Conservation (phyloP, 148 eudicot species). For the Rheum nobile region DNA sequence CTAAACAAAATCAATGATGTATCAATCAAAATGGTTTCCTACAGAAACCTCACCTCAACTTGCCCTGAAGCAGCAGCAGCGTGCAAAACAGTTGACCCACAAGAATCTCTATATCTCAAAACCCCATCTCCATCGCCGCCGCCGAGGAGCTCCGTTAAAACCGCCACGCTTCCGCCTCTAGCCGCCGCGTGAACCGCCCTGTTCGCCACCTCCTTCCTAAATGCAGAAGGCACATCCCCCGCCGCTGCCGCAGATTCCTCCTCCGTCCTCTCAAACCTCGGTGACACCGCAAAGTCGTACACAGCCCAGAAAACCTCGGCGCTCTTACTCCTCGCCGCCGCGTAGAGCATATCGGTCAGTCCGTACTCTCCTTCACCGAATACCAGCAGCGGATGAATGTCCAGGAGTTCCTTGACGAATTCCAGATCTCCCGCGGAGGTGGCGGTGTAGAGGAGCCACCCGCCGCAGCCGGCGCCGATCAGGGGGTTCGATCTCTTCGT, state of each 20-base stretch:
- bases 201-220: conserved; percentile 63
- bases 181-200: conserved; percentile 89
- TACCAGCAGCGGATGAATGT: conserved; percentile 60
- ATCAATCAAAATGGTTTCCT: background rate
- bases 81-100: conserved; percentile 69
- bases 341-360: conserved; percentile 77
- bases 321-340: conserved; percentile 76
- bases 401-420: conserved; percentile 47
- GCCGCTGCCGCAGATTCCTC: conserved; percentile 21
- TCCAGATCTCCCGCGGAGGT: conserved; percentile 76
- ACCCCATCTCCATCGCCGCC: conserved; percentile 34
- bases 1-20: background rate
- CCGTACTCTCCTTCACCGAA: conserved; percentile 98
- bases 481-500: conserved; percentile 43
- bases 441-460: conserved; percentile 88
- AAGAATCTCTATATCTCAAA: conserved; percentile 54
- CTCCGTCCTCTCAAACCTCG: conserved; percentile 46
- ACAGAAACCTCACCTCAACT: conserved; percentile 44
- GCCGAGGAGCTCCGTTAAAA: conserved; percentile 49
- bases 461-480: conserved; percentile 68
- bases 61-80: conserved; percentile 87
- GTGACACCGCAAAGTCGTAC: conserved; percentile 50
- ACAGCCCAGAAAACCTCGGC: conserved; percentile 55
- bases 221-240: conserved; percentile 45
- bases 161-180: conserved; percentile 75